Conservation (phyloP, 78 protist genomes). For the Cavenderia fasciculata region DNA sequence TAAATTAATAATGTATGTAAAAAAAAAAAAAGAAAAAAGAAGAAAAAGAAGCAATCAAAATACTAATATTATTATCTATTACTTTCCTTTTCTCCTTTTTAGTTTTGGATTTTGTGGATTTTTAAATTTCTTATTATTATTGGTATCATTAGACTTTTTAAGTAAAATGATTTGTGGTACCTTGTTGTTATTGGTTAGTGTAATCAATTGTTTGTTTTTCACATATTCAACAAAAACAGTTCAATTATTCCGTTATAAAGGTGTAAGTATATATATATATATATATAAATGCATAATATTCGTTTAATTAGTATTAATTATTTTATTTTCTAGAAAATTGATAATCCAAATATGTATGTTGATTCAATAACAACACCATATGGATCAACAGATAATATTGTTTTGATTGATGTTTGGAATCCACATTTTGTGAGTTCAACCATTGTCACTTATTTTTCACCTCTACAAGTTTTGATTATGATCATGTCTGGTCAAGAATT, state of each 20-base stretch:
- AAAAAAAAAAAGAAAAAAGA: too few relatives aligned
- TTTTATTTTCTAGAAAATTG: neutral
- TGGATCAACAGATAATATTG: conserved; percentile 40
- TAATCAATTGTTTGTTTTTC: neutral
- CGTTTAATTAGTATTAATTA: neutral
- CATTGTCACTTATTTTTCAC: conserved; percentile 31
- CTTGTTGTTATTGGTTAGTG: neutral
- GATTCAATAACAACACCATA: conserved; percentile 6
- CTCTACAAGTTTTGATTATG: conserved; percentile 7
- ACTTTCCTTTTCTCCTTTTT: neutral
- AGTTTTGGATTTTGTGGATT: neutral
- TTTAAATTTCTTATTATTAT: conserved; percentile 24
- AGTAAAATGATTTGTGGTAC: neutral
- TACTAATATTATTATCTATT: neutral
- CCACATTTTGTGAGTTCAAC: conserved; percentile 26
- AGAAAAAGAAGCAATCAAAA: neutral
- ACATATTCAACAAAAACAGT: conserved; percentile 1
- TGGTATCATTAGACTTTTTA: neutral
- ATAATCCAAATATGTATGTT: conserved; percentile 39
- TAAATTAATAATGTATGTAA: neutral
- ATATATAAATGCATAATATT: neutral
- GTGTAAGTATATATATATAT: neutral
- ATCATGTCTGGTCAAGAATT: neutral
- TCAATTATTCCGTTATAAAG: conserved; percentile 15
- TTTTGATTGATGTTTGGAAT: conserved; percentile 32